Percentiles rank a stretch among this genome's conserved stretches.
Evolutionary conservation across 257 asterid species (phyloP).

Genomic region (Linderniella brevidens): DNA sequence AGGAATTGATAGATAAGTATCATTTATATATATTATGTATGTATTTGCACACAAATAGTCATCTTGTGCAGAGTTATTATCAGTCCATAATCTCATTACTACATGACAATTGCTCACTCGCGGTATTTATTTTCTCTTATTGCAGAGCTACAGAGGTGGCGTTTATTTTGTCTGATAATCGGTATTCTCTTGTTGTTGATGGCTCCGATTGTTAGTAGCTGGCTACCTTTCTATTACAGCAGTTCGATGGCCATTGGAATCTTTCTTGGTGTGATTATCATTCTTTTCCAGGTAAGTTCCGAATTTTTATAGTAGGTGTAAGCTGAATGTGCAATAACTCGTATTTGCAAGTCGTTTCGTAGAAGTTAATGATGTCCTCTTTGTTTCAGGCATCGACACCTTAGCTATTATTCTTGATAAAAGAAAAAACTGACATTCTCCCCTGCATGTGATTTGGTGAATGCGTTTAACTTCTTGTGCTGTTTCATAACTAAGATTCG

Average conservation of each 20-base stretch:
- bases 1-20: background rate
- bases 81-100: constrained; percentile 3
- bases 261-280: constrained; percentile 58
- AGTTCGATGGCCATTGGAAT: constrained; percentile 83
- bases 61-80: constrained; percentile 4
- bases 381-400: too few species aligned
- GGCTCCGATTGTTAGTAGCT: constrained; percentile 78
- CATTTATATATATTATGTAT: constrained; percentile 7
- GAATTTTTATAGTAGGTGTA: constrained; percentile 2
- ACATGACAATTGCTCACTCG: too few species aligned
- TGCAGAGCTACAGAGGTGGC: constrained; percentile 72
- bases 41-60: constrained; percentile 11
- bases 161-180: constrained; percentile 40
- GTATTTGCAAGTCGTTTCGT: too few species aligned
- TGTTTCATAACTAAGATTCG: too few species aligned
- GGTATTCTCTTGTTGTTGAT: constrained; percentile 49
- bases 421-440: too few species aligned
- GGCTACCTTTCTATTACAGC: constrained; percentile 93
- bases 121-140: constrained; percentile 7
- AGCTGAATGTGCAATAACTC: background rate
- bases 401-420: too few species aligned
- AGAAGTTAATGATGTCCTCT: too few species aligned
- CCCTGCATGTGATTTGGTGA: too few species aligned
- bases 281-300: constrained; percentile 70
- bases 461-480: too few species aligned